Base-by-base conservation (phyloP, 179 eudicot genomes). In the Silene noctiflora region DNA sequence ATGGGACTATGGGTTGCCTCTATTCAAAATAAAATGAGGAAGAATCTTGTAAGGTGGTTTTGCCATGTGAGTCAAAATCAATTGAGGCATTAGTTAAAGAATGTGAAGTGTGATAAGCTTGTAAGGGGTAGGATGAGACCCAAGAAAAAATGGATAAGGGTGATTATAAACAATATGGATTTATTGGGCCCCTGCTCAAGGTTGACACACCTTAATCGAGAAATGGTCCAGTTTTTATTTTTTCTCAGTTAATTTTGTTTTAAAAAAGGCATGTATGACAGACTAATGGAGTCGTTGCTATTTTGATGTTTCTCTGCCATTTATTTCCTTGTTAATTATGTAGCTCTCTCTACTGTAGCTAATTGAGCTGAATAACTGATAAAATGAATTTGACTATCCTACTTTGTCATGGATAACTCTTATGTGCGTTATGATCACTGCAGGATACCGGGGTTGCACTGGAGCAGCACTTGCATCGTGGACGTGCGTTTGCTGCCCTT, bases 401-500 rank as follows among this genome's bases (percentile, higher is more conserved):
- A 24, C 63, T 65, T 51, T 55, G 24, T 55, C 56, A 22, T 44
- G 58, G n/a, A 51, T 67, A 16, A 70, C 51, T 75, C 29, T 69
- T 62, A 53, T 77, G 59, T 39, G 27, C 69, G 39, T 33, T 71
- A 35, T 76, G 71, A 81, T 77, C 8, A 58, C 77, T 73, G 71
- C 89, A 94, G 98, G 93, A 85, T 87, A 80, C 84, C 75, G 91
- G 96, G 75, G 85, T 86, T 77, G 94, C 89, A 64, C 81, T 92
- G 85, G 96, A 92, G 88, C 94, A 94, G 72, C 91, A 94, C 80
- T 88, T 94, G 91, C 95, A 92, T 85, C 92, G 97, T 58, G 98
- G 98, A 33, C 91, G 93, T 79, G 95, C 96, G 69, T 76, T 94
- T 79, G 96, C 97, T 61, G 97, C 97, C 77, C 85, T 94, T 67